Percentiles rank a stretch among this genome's conserved stretches.
These are phyloP conservation scores for Hymenoscyphus occultus DNA, from an alignment of 2,329 filamentous ascomycete genomes.

Conservation along the genomic window DNA sequence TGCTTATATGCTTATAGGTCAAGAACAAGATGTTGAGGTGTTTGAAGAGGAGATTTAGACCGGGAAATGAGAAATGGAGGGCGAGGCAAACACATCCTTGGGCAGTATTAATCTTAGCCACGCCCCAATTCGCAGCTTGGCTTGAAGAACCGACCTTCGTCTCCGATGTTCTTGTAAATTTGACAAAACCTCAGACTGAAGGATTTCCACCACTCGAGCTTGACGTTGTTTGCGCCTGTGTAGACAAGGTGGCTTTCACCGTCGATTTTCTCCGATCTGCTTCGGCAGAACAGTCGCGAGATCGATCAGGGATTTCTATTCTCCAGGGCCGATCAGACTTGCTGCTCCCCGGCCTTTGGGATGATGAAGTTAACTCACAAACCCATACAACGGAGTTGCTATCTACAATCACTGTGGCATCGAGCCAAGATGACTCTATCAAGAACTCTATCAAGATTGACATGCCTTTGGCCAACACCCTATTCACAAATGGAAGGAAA, in stretches of 20 bases:
- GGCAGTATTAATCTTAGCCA: slow-evolving; percentile 36
- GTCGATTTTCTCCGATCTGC: background rate
- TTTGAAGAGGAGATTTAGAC: background rate
- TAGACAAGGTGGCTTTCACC: slow-evolving; percentile 52
- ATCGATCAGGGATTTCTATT: slow-evolving; percentile 49
- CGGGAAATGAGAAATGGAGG: background rate
- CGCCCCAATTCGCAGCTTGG: slow-evolving; percentile 33
- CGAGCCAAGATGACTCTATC: background rate
- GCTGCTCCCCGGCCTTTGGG: slow-evolving; percentile 49
- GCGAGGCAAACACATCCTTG: slow-evolving; percentile 3
- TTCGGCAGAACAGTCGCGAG: slow-evolving; percentile 3
- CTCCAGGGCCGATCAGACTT: slow-evolving; percentile 43
- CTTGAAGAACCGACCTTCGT: slow-evolving; percentile 35
- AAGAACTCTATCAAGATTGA: slow-evolving; percentile 27
- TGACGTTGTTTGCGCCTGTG: slow-evolving; percentile 52
- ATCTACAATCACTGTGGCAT: slow-evolving; percentile 29
- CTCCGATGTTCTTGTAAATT: background rate
- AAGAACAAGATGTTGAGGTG: background rate
- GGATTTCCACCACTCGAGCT: slow-evolving; percentile 33
- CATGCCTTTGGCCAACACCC: slow-evolving; percentile 71
- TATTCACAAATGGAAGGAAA: slow-evolving; percentile 66
- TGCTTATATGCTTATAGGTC: background rate
- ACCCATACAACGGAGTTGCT: slow-evolving; percentile 11
- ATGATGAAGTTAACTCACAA: slow-evolving; percentile 11
- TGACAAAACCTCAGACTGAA: slow-evolving; percentile 2